These are phyloP conservation scores for Ophiocytium majus DNA, from an alignment of 352 stramenopile genomes.

Conservation along the genomic window DNA sequence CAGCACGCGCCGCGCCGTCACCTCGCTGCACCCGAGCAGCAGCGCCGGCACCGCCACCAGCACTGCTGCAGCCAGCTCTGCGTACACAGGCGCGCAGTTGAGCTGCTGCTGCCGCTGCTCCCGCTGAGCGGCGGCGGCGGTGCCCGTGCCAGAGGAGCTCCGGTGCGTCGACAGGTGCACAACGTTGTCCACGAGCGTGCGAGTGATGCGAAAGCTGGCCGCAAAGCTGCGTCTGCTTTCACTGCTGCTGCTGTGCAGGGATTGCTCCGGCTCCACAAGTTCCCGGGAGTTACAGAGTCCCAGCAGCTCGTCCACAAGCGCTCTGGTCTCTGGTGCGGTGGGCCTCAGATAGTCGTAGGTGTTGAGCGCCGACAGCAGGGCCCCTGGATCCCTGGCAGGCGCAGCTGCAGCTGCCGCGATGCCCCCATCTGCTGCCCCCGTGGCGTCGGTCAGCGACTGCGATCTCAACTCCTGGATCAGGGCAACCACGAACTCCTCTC, in stretches of 20 bases:
- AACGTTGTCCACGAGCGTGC: slow-evolving; percentile 14
- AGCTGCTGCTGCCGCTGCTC: no score
- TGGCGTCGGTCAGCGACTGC: not conserved
- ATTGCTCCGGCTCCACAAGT: not conserved
- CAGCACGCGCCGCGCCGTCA: not conserved
- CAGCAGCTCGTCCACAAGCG: not conserved
- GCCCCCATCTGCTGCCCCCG: not conserved
- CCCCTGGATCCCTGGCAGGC: not conserved
- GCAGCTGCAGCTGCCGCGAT: not conserved
- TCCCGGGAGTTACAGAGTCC: not conserved
- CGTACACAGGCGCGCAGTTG: not conserved
- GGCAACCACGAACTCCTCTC: not conserved
- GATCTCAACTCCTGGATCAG: not conserved
- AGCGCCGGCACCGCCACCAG: not conserved
- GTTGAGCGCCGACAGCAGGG: not conserved
- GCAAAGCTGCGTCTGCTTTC: no score
- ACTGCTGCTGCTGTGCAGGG: no score
- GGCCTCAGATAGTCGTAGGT: not conserved
- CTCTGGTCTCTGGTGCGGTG: not conserved
- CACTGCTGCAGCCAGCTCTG: slow-evolving; percentile 3
- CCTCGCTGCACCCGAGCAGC: not conserved
- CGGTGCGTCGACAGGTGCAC: slow-evolving; percentile 2
- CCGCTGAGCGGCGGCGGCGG: no score
- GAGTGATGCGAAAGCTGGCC: not conserved
- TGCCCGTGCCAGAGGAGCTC: not conserved